Conservation (phyloP, 2,329 filamentous ascomycete genomes). For the Sporothrix luriei region DNA sequence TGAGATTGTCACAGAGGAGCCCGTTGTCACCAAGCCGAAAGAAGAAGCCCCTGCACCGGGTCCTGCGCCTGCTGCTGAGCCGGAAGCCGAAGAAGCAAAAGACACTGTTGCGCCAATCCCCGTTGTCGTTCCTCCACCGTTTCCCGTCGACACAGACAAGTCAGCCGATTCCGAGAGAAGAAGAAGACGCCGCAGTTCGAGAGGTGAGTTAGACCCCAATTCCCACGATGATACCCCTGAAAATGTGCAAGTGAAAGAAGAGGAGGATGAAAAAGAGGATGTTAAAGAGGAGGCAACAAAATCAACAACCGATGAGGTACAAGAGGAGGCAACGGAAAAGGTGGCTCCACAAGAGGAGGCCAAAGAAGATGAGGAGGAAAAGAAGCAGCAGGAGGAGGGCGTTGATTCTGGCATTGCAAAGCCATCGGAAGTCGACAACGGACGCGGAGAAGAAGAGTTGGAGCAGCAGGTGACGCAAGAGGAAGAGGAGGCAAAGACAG, state of each 20-base stretch:
- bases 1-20: neutral
- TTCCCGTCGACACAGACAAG: conserved; percentile 9
- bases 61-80: neutral
- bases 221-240: conserved; percentile 22
- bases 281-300: conserved; percentile 14
- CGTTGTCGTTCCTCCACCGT: conserved; percentile 4
- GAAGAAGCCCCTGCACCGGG: neutral
- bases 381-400: neutral
- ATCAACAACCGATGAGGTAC: neutral
- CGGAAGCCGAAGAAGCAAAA: conserved; percentile 17
- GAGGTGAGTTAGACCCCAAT: conserved; percentile 21
- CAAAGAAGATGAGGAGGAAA: conserved; percentile 4
- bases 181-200: conserved; percentile 24
- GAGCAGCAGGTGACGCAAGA: neutral
- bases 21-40: neutral
- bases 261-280: neutral
- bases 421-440: neutral
- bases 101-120: conserved; percentile 13
- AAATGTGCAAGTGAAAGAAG: conserved; percentile 4
- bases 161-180: conserved; percentile 9
- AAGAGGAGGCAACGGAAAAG: neutral
- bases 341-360: conserved; percentile 4
- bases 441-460: neutral
- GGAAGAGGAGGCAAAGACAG: neutral
- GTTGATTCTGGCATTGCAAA: neutral